Evolutionary conservation across 2,329 filamentous ascomycete genomes (phyloP).

Genomic region (Aspergillus sp.): DNA sequence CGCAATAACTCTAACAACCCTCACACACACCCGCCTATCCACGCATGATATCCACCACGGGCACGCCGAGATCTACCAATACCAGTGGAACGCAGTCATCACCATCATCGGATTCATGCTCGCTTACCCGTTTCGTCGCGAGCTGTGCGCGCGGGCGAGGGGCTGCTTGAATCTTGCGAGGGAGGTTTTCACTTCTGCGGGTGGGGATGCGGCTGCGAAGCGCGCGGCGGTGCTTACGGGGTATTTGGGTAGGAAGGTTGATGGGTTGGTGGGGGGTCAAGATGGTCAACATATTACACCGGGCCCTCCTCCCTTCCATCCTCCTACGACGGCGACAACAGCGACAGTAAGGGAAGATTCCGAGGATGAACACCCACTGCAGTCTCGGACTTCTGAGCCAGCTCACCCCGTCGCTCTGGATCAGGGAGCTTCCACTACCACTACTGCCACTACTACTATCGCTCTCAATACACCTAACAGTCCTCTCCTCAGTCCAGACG

Average conservation of each 20-base stretch:
- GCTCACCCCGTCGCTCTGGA: background rate
- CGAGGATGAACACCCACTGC: no score
- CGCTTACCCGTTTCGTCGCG: conserved; percentile 24
- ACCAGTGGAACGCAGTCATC: conserved; percentile 27
- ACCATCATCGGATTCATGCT: conserved; percentile 27
- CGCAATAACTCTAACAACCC: conserved; percentile 21
- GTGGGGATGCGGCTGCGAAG: background rate
- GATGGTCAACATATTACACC: no score
- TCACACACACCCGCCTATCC: conserved; percentile 14
- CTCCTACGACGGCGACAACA: no score
- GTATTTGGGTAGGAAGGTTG: background rate
- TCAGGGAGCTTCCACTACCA: background rate
- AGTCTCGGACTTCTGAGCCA: no score
- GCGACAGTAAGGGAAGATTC: no score
- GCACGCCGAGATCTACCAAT: conserved; percentile 26
- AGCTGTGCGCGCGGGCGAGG: conserved; percentile 12
- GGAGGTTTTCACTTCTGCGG: conserved; percentile 21
- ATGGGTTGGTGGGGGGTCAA: background rate
- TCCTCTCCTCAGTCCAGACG: background rate
- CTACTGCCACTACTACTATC: background rate
- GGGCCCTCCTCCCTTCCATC: no score
- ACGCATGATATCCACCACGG: conserved; percentile 22
- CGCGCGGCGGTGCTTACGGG: background rate
- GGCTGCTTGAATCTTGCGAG: conserved; percentile 17
- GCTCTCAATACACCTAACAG: no score